Base-by-base conservation (phyloP, 768 basidiomycete species). In the Termitomyces sp. region DNA sequence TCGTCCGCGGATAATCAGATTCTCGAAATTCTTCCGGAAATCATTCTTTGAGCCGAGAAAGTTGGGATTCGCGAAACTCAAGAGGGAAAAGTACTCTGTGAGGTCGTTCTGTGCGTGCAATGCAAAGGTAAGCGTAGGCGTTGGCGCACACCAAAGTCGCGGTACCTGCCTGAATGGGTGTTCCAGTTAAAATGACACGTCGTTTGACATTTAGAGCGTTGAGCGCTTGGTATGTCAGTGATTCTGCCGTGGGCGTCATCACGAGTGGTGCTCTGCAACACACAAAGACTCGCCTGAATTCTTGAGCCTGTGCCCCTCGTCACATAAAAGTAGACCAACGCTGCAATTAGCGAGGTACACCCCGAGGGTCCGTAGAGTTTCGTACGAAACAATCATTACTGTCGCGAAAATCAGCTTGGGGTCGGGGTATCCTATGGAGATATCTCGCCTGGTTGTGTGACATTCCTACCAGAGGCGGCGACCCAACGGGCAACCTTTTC, bases 351-450 rank as follows among this genome's bases (percentile, higher is more conserved):
- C 86, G 12, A 98, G 79, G 67, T 95, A 84, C 0, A 73, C 84
- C 8, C 87, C 81, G 13, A 98, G 76, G 4, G 88, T 88, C 20
- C 96, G 86, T 54, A 99, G 80, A 0, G 93, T 96, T 71, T 99
- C 96, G 64, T 99, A 99, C 0, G 97, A 98, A 5, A 97, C 95
- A 63, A 99, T 98, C 91, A 99, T 93, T 48, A 98, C 96, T 95
- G 40, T 23, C 40, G 26, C 4, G n/a, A 9, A 20, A 23, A n/a
- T 60, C 20, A 60, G 59, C 12, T 41, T 1, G 20, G 9, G 5
- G 6, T 50, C n/a, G 2, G 5, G 7, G 10, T 43, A 46, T 33
- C 3, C 20, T 28, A 41, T 16, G 32, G 28, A 54, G 16, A 14
- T 55, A 50, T 12, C 12, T 36, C 76, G 92, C 95, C 94, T 74